These are phyloP conservation scores for Apophysomyces variabilis DNA, from an alignment of 371 early-diverging fungal species.

Conservation along the genomic window DNA sequence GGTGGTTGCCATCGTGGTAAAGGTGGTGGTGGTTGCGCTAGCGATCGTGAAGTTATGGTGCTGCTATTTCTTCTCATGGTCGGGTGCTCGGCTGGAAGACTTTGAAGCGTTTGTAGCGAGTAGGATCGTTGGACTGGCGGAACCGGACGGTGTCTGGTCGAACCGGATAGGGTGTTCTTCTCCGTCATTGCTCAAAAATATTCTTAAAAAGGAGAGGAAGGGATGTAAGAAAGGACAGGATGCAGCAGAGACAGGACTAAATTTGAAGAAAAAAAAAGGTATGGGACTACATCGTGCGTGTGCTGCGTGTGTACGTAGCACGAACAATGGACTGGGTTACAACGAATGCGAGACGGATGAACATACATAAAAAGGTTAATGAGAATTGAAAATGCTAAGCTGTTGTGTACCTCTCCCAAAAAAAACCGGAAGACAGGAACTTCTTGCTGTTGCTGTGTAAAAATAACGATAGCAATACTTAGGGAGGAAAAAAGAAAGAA, in stretches of 20 bases:
- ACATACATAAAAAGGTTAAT: background rate
- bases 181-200: background rate
- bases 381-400: background rate
- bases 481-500: background rate
- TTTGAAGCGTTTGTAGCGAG: background rate
- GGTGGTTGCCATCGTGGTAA: background rate
- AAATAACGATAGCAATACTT: background rate
- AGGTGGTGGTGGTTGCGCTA: too few species aligned
- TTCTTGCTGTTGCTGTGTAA: background rate
- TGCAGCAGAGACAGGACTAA: background rate
- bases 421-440: too few species aligned
- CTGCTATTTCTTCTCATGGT: background rate
- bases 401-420: background rate
- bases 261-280: slow-evolving; percentile 4
- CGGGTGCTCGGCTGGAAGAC: background rate
- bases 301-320: slow-evolving; percentile 6
- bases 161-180: too few species aligned
- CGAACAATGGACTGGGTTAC: slow-evolving; percentile 12
- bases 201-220: background rate
- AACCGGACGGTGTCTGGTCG: background rate
- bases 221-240: background rate
- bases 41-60: background rate
- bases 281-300: slow-evolving; percentile 2
- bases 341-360: background rate
- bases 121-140: slow-evolving; percentile 3